phyloP scores from a whole-genome alignment of 2,329 filamentous ascomycete genomes.

The Ustulina deusta region DNA sequence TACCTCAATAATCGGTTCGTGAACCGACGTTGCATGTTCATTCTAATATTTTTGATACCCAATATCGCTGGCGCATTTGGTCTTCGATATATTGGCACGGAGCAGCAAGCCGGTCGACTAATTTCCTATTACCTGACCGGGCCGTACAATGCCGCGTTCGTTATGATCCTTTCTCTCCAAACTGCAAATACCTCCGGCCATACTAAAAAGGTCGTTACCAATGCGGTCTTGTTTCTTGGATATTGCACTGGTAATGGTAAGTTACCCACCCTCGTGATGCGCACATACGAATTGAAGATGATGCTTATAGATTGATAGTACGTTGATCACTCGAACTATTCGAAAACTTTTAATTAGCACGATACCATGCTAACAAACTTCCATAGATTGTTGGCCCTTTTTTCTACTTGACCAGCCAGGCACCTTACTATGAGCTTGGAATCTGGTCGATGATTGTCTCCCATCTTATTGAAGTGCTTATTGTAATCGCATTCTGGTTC shows the following conservation, averaged over 20 bases:
- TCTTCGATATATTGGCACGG: constrained; percentile 59
- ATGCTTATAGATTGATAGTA: constrained; percentile 25
- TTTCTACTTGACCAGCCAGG: constrained; percentile 64
- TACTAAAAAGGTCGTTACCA: constrained; percentile 71
- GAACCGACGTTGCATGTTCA: constrained; percentile 51
- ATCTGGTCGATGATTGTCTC: constrained; percentile 69
- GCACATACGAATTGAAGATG: neutral
- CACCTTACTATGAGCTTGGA: constrained; percentile 61
- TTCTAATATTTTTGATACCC: constrained; percentile 62
- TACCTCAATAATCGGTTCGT: constrained; percentile 42
- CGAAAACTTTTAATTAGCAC: neutral
- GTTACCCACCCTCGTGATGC: neutral
- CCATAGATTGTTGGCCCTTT: constrained; percentile 62
- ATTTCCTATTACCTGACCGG: constrained; percentile 68
- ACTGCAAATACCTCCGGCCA: constrained; percentile 63
- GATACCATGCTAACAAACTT: constrained; percentile 24
- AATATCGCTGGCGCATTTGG: constrained; percentile 67
- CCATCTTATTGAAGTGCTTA: constrained; percentile 64
- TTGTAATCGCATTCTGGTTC: constrained; percentile 60
- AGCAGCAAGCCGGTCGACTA: constrained; percentile 60
- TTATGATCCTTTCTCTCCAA: constrained; percentile 55
- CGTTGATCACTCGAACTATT: neutral
- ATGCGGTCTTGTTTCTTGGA: constrained; percentile 65
- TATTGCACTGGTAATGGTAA: constrained; percentile 63
- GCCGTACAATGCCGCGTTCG: constrained; percentile 66